These are phyloP conservation scores for Coemansia sp. DNA, from an alignment of 192 early-diverging fungal genomes.

Conservation along the genomic window DNA sequence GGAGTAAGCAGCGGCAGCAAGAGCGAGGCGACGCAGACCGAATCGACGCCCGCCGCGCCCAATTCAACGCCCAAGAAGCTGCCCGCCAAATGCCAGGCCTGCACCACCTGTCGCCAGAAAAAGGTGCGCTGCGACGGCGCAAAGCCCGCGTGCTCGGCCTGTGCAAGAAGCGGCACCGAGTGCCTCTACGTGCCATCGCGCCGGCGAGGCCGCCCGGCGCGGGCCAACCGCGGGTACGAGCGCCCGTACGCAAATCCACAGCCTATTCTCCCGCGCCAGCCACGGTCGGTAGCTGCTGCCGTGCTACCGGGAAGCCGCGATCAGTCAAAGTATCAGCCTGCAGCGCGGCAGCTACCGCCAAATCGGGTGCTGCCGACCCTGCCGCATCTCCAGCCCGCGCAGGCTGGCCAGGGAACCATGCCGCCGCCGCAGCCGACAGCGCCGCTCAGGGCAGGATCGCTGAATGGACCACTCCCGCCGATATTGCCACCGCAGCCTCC, in stretches of 20 bases:
- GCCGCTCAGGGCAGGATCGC: slow-evolving; percentile 1
- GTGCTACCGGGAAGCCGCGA: slow-evolving; percentile 1
- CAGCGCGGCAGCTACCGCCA: slow-evolving; percentile 8
- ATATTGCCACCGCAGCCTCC: slow-evolving; percentile 15
- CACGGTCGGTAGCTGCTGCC: slow-evolving; percentile 8
- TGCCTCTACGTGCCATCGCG: slow-evolving; percentile 53
- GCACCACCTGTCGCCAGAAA: slow-evolving; percentile 53
- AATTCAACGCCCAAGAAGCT: slow-evolving; percentile 19
- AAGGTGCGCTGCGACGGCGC: slow-evolving; percentile 53
- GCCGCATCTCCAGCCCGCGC: slow-evolving; percentile 44
- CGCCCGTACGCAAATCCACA: slow-evolving; percentile 46
- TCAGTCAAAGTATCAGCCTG: slow-evolving; percentile 21
- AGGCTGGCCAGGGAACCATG: slow-evolving; percentile 42
- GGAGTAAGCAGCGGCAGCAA: slow-evolving; percentile 12
- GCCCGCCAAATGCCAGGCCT: slow-evolving; percentile 52
- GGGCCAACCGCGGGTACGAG: slow-evolving; percentile 48
- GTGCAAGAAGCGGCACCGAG: slow-evolving; percentile 31
- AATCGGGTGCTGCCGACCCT: slow-evolving; percentile 40
- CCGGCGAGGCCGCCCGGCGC: slow-evolving; percentile 48
- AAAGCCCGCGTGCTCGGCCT: slow-evolving; percentile 51
- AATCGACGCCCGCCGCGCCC: slow-evolving; percentile 4
- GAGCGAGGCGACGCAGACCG: slow-evolving; percentile 11
- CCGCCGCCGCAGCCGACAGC: slow-evolving; percentile 44
- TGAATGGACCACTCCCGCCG: slow-evolving; percentile 30
- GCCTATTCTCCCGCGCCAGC: slow-evolving; percentile 52